phyloP scores from a whole-genome alignment of 208 protist genomes.

The Angomonas ambiguus region DNA sequence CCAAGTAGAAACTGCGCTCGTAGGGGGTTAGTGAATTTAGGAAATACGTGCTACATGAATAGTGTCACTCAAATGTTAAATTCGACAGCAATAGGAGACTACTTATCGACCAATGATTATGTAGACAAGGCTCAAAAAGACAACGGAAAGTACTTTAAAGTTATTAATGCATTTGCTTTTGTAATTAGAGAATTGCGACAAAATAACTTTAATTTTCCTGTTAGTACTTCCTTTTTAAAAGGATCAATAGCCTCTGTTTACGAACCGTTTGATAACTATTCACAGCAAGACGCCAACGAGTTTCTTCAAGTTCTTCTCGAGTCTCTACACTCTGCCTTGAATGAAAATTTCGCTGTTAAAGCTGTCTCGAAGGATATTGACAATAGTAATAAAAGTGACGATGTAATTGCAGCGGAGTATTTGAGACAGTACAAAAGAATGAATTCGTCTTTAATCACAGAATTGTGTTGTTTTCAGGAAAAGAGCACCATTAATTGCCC shows the following conservation, averaged over 20 bases:
- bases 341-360: constrained; percentile 41
- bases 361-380: constrained; percentile 45
- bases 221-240: constrained; percentile 85
- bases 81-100: constrained; percentile 78
- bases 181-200: constrained; percentile 80
- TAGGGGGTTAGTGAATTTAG: constrained; percentile 86
- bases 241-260: constrained; percentile 55
- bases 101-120: constrained; percentile 85
- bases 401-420: constrained; percentile 61
- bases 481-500: constrained; percentile 64
- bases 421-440: constrained; percentile 74
- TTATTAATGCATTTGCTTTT: constrained; percentile 61
- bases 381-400: constrained; percentile 63
- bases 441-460: constrained; percentile 93
- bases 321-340: constrained; percentile 90
- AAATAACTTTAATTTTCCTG: constrained; percentile 35
- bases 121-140: constrained; percentile 30
- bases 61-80: constrained; percentile 81
- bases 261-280: constrained; percentile 61
- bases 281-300: constrained; percentile 92
- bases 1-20: constrained; percentile 17
- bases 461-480: constrained; percentile 81
- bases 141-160: constrained; percentile 25
- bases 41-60: constrained; percentile 94
- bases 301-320: constrained; percentile 91